A percentile compares a stretch with the other conserved stretches of the same genome.
phyloP scores from a whole-genome alignment of 148 eudicot species.

The Vaccinium myrtillus region DNA sequence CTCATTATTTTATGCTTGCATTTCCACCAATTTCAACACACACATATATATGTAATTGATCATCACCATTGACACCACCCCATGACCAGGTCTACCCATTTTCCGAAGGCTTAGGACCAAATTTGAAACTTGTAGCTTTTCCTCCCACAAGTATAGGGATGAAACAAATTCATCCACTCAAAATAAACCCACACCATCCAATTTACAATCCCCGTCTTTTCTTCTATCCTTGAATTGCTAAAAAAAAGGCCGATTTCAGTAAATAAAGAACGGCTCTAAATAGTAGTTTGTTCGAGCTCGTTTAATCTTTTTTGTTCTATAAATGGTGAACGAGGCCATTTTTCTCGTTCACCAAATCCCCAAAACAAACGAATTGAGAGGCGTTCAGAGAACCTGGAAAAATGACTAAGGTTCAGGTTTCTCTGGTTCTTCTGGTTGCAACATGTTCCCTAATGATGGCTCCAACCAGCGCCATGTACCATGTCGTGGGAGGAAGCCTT shows the following conservation, averaged over 20 bases:
- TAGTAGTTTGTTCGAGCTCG: conserved; percentile 7
- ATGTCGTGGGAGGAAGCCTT: conserved; percentile 47
- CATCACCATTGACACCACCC: background rate
- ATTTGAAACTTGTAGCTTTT: background rate
- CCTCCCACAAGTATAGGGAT: background rate
- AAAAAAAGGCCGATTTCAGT: background rate
- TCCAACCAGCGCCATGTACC: conserved; percentile 38
- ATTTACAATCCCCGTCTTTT: background rate
- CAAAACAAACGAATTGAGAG: background rate
- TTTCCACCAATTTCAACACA: no score
- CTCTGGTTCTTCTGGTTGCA: conserved; percentile 25
- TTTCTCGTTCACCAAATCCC: background rate
- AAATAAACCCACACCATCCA: conserved; percentile 4
- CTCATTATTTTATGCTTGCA: no score
- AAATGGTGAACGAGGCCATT: background rate
- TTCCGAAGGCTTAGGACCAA: background rate
- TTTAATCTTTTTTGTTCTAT: background rate
- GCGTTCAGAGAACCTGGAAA: background rate
- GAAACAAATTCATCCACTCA: background rate
- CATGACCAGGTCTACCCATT: background rate
- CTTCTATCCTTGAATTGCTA: background rate
- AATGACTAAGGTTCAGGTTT: conserved; percentile 28
- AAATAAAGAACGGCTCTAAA: background rate
- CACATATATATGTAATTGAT: background rate
- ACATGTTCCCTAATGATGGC: conserved; percentile 30